Evolutionary conservation across 192 early-diverging fungal species (phyloP).

Genomic region (Coemansia sp.): DNA sequence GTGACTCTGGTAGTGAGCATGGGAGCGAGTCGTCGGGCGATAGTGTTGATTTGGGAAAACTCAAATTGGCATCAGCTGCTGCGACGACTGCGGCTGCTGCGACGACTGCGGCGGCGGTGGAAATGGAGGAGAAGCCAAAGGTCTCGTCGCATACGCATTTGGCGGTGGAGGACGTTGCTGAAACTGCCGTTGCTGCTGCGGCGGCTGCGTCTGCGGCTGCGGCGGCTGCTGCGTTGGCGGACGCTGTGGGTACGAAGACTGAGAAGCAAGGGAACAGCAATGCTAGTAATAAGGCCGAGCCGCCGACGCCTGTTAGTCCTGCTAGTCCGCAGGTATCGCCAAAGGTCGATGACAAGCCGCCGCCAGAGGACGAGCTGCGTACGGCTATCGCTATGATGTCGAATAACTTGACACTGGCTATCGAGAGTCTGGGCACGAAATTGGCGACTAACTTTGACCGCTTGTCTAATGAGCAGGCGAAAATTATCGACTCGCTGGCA

Average conservation of each 20-base stretch:
- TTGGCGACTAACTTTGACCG: constrained; percentile 54
- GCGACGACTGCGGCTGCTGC: constrained; percentile 1
- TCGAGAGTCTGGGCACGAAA: constrained; percentile 53
- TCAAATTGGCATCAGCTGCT: constrained; percentile 19
- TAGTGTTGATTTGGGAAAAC: constrained; percentile 22
- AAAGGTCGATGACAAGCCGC: neutral
- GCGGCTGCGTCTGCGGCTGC: constrained; percentile 20
- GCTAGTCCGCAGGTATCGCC: constrained; percentile 5
- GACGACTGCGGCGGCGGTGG: constrained; percentile 18
- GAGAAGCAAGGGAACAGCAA: constrained; percentile 8
- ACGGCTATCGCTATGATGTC: constrained; percentile 45
- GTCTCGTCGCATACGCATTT: constrained; percentile 18
- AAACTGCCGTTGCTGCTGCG: constrained; percentile 33
- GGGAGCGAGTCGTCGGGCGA: constrained; percentile 24
- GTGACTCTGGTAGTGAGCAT: neutral
- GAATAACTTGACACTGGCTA: constrained; percentile 46
- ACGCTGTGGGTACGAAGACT: constrained; percentile 11
- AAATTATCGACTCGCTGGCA: constrained; percentile 36
- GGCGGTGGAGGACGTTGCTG: constrained; percentile 40
- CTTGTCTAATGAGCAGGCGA: constrained; percentile 44
- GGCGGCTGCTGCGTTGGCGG: neutral
- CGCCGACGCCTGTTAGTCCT: constrained; percentile 21
- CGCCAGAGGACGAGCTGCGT: constrained; percentile 40
- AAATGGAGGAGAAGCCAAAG: constrained; percentile 29
- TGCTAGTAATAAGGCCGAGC: constrained; percentile 45